Conservation (phyloP, 2,329 filamentous ascomycete genomes). For the Calonectria crousiana region DNA sequence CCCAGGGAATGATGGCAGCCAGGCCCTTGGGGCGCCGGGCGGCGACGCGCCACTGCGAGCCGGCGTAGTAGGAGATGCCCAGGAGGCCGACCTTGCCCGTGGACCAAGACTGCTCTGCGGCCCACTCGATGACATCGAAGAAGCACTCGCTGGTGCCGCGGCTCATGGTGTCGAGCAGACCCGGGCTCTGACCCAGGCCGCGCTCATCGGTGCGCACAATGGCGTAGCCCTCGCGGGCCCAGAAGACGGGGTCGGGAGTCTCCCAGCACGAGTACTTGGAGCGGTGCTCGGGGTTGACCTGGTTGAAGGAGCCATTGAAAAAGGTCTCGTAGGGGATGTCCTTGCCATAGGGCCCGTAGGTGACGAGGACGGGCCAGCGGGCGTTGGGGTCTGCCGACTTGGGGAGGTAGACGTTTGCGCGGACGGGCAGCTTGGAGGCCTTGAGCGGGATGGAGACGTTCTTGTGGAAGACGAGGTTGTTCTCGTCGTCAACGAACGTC, state of each 20-base stretch:
- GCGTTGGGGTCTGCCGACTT: conserved; percentile 27
- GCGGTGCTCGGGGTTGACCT: conserved; percentile 66
- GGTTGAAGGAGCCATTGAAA: conserved; percentile 50
- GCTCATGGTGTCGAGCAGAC: conserved; percentile 63
- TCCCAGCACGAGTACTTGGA: conserved; percentile 70
- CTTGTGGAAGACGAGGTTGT: conserved; percentile 24
- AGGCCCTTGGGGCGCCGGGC: conserved; percentile 60
- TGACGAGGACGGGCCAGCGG: conserved; percentile 23
- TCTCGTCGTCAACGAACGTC: conserved; percentile 16
- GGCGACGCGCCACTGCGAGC: conserved; percentile 62
- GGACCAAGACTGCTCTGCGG: conserved; percentile 58
- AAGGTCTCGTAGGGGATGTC: conserved; percentile 25
- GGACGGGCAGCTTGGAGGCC: conserved; percentile 15
- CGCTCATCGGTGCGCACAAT: conserved; percentile 66
- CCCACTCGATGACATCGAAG: conserved; percentile 64
- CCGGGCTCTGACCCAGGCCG: conserved; percentile 61
- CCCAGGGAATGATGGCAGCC: conserved; percentile 61
- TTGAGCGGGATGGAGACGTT: conserved; percentile 28
- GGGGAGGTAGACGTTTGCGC: conserved; percentile 49
- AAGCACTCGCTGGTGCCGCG: conserved; percentile 61
- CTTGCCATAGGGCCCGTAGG: conserved; percentile 26
- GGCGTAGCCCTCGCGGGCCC: conserved; percentile 67
- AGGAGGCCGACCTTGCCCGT: conserved; percentile 61
- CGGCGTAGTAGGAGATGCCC: conserved; percentile 62
- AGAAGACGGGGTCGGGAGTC: conserved; percentile 68